Percentiles rank a stretch among this genome's conserved stretches.
These are phyloP conservation scores for Ophiognomonia clavigignenti-juglandacearum DNA, from an alignment of 2,329 filamentous ascomycete genomes.

Conservation along the genomic window DNA sequence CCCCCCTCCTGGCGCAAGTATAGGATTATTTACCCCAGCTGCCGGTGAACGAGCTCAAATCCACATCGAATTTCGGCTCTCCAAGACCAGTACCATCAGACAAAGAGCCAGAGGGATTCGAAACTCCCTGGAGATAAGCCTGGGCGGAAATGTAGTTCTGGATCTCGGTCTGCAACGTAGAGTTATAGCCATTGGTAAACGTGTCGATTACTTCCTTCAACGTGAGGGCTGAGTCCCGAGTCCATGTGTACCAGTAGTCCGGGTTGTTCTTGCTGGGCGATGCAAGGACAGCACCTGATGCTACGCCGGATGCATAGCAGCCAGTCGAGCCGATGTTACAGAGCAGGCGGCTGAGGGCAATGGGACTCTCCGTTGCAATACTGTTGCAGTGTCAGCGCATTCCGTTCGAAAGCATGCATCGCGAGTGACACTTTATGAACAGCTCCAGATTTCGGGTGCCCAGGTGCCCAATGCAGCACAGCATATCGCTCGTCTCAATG, in stretches of 20 bases:
- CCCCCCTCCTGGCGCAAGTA: too few species aligned
- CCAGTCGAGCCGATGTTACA: conserved; percentile 57
- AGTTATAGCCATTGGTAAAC: conserved; percentile 55
- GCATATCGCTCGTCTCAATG: too few species aligned
- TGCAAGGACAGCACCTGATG: conserved; percentile 50
- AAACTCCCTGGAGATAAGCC: conserved; percentile 59
- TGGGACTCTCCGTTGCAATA: conserved; percentile 44
- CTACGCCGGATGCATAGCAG: conserved; percentile 41
- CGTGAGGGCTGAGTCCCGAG: conserved; percentile 65
- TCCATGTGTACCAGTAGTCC: conserved; percentile 74
- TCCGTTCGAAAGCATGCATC: not conserved
- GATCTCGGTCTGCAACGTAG: conserved; percentile 53
- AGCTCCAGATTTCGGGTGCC: too few species aligned
- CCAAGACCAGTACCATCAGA: conserved; percentile 52
- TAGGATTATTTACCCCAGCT: conserved; percentile 49
- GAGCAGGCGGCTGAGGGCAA: conserved; percentile 47
- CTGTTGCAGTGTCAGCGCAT: not conserved
- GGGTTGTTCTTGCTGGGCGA: conserved; percentile 49
- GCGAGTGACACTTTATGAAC: too few species aligned
- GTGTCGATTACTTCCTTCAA: conserved; percentile 66
- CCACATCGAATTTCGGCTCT: conserved; percentile 69
- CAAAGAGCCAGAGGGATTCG: conserved; percentile 63
- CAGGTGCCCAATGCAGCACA: too few species aligned
- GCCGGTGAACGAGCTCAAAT: conserved; percentile 59
- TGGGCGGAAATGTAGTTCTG: conserved; percentile 65